Conservation (phyloP, 78 protist species). For the Cavenderia fasciculata region DNA sequence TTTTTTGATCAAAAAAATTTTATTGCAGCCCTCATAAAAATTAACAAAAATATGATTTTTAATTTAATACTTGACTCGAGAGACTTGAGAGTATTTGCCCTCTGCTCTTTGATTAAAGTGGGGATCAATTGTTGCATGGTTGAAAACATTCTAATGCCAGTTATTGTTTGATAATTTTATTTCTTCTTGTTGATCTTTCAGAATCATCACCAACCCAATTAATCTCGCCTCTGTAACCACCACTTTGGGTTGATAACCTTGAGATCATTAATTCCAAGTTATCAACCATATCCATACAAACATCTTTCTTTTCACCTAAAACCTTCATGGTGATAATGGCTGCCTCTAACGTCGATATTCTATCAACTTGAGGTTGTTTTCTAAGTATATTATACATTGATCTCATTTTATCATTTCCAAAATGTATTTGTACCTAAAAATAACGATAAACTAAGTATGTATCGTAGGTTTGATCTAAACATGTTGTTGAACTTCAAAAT, state of each 20-base stretch:
- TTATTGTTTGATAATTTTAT: too few relatives aligned
- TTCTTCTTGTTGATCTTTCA: too few relatives aligned
- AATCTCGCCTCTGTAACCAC: neutral
- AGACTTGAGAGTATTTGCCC: too few relatives aligned
- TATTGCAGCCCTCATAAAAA: too few relatives aligned
- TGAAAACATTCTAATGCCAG: too few relatives aligned
- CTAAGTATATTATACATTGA: slow-evolving; percentile 62
- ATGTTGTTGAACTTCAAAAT: neutral
- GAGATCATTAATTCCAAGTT: neutral
- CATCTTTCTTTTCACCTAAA: slow-evolving; percentile 20
- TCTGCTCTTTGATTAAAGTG: too few relatives aligned
- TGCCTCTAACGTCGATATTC: slow-evolving; percentile 72
- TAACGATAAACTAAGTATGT: neutral
- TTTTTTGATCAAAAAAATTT: too few relatives aligned
- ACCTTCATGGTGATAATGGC: slow-evolving; percentile 29
- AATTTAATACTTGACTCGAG: too few relatives aligned
- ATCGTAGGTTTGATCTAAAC: neutral
- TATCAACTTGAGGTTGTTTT: slow-evolving; percentile 68
- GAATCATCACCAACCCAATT: slow-evolving; percentile 67
- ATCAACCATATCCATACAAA: neutral
- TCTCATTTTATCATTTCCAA: slow-evolving; percentile 35
- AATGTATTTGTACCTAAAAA: slow-evolving; percentile 24
- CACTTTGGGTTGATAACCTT: neutral
- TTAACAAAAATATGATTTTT: too few relatives aligned
- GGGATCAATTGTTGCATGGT: too few relatives aligned